These are phyloP conservation scores for Rhynchosporium agropyri DNA, from an alignment of 2,329 filamentous ascomycete species.

Conservation along the genomic window DNA sequence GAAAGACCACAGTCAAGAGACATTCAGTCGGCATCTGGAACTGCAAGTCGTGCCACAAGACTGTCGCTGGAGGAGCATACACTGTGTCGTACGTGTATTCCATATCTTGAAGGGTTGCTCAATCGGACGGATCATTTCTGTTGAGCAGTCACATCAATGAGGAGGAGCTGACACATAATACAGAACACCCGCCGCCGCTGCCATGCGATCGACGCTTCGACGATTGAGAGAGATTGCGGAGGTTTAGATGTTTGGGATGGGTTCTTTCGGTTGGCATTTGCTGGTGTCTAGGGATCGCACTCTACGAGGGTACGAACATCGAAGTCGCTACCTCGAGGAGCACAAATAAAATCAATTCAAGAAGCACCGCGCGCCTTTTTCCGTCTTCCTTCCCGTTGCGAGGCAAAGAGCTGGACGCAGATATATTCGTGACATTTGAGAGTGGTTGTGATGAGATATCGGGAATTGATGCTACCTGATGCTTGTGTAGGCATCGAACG, in stretches of 20 bases:
- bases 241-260: slow-evolving; percentile 64
- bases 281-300: slow-evolving; percentile 42
- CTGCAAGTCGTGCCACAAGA: slow-evolving; percentile 95
- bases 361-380: slow-evolving; percentile 28
- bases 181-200: slow-evolving; percentile 89
- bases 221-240: slow-evolving; percentile 97
- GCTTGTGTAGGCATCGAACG: slow-evolving; percentile 21
- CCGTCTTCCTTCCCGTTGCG: slow-evolving; percentile 25
- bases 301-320: slow-evolving; percentile 37
- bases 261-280: slow-evolving; percentile 40
- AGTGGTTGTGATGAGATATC: slow-evolving; percentile 23
- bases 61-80: slow-evolving; percentile 90
- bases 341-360: slow-evolving; percentile 40
- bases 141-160: background rate
- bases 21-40: slow-evolving; percentile 94
- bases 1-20: slow-evolving; percentile 92
- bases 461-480: slow-evolving; percentile 21
- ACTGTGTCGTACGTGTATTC: slow-evolving; percentile 82
- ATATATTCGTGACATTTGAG: slow-evolving; percentile 28
- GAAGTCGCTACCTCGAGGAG: slow-evolving; percentile 41
- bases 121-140: background rate
- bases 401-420: slow-evolving; percentile 20
- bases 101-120: background rate
- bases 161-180: slow-evolving; percentile 24
- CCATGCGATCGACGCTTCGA: slow-evolving; percentile 94